Evolutionary conservation across 805 yeast species (phyloP).

Genomic region (Saccharomycopsis amapae): DNA sequence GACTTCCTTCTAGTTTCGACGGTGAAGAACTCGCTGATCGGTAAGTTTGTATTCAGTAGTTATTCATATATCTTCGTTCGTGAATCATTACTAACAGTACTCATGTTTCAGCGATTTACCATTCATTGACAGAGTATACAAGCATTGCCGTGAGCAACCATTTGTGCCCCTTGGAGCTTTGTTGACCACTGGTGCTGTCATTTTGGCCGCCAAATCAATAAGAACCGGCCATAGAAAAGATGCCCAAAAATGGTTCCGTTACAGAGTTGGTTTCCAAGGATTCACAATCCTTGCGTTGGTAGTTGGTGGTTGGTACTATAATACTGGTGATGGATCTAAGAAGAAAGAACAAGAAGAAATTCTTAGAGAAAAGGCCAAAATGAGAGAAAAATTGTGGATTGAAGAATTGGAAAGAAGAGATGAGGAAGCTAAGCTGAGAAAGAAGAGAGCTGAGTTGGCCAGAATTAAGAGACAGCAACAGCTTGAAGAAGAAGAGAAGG

Average conservation of each 20-base stretch:
- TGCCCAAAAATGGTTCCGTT: slow-evolving; percentile 83
- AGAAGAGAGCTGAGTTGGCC: slow-evolving; percentile 58
- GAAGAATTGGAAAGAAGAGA: slow-evolving; percentile 80
- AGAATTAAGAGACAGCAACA: slow-evolving; percentile 25
- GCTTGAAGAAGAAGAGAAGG: background rate
- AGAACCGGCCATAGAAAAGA: slow-evolving; percentile 62
- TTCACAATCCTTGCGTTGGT: slow-evolving; percentile 77
- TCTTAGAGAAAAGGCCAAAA: slow-evolving; percentile 69
- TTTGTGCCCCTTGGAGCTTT: slow-evolving; percentile 78
- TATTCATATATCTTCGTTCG: background rate
- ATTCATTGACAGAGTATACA: slow-evolving; percentile 49
- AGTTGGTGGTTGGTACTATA: slow-evolving; percentile 68
- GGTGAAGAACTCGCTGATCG: background rate
- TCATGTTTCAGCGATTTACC: slow-evolving; percentile 30
- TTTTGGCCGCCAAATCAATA: slow-evolving; percentile 69
- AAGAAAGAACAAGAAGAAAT: slow-evolving; percentile 53
- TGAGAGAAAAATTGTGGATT: slow-evolving; percentile 76
- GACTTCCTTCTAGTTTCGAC: slow-evolving; percentile 7
- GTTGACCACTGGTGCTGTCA: slow-evolving; percentile 74
- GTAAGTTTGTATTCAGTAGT: background rate
- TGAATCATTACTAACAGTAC: background rate
- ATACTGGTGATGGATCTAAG: slow-evolving; percentile 29
- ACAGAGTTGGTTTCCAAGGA: slow-evolving; percentile 84
- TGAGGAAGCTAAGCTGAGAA: slow-evolving; percentile 58
- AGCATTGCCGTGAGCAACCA: slow-evolving; percentile 77